Evolutionary conservation across 1,284 basidiomycete genomes (phyloP), one percentile per base, ranked within the genome.

Genomic region (Pascua sp.): DNA sequence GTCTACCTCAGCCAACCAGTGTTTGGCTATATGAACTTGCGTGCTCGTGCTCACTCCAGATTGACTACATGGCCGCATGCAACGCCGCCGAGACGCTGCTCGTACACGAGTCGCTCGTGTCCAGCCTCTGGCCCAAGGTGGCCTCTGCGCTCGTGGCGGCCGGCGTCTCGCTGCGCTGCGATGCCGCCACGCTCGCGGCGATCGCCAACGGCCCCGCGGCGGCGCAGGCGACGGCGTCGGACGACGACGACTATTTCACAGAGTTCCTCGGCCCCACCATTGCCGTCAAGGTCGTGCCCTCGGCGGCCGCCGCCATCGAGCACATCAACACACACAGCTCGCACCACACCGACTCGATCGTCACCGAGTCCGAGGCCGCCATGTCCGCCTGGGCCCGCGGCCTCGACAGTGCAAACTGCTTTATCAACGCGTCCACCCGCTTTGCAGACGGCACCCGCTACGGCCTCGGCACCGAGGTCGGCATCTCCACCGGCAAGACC

Each of bases 381-480:
- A 90, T 88, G 41, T 82, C 84, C 17, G 80, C 80, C 24, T 99
- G 98, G 80, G 90, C 88, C 67, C 82, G 87, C 18, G 89, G 89
- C 2, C 86, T 98, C 32, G 92, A 95, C 75, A 90, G 87, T 2
- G 90, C 96, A 2, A 93, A 94, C 51, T 91, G 91, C 9, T 98
- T 90, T 69, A 84, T 97, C 62, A 99, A 99, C 68, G 91, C 93
- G 4, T 90, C 87, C 63, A 96, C 96, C 9, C 84, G 96, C 47
- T 98, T 99, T 70, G 89, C 94, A 0, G 96, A 99, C 76, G 96
- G 96, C 1, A 98, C 95, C 78, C 80, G 96, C 55, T 99, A 93
- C 76, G 96, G 96, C 0, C 91, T 97, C 64, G 96, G 96, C 1
- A 95, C 96, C 2, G 96, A 98, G 77, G 95, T 99, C 1, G 96